phyloP scores from a whole-genome alignment of 2,329 filamentous ascomycete genomes.

The Aspergillus proliferans region DNA sequence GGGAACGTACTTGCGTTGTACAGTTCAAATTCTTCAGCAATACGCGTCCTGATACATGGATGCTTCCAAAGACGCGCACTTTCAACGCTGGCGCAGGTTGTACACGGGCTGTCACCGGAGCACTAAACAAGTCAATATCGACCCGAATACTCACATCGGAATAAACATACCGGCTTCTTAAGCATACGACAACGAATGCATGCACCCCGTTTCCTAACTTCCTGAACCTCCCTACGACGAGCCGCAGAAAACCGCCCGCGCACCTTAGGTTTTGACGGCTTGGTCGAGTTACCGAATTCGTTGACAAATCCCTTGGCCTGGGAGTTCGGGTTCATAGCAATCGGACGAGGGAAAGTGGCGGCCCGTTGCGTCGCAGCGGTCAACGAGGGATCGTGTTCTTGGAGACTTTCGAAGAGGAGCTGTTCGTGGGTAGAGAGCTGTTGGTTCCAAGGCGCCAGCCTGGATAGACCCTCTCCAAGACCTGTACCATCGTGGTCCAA shows the following conservation, averaged over 20 bases:
- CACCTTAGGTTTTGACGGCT: conserved; percentile 42
- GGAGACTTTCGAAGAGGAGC: conserved; percentile 33
- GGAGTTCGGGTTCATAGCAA: conserved; percentile 38
- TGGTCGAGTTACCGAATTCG: conserved; percentile 34
- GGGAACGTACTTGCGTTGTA: conserved; percentile 45
- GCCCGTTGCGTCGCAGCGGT: conserved; percentile 35
- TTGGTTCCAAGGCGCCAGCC: conserved; percentile 28
- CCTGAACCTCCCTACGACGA: conserved; percentile 53
- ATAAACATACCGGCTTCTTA: conserved; percentile 48
- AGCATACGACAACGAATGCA: conserved; percentile 60
- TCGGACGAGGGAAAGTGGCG: conserved; percentile 35
- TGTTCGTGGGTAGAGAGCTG: conserved; percentile 35
- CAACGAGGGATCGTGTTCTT: conserved; percentile 34
- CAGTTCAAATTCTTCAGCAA: conserved; percentile 53
- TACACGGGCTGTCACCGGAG: conserved; percentile 55
- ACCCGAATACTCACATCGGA: not conserved
- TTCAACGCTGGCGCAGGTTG: conserved; percentile 54
- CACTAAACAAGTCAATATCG: conserved; percentile 31
- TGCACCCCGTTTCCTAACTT: conserved; percentile 54
- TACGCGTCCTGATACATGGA: conserved; percentile 52
- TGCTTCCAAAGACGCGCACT: conserved; percentile 57
- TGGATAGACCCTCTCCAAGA: conserved; percentile 23
- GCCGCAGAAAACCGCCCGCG: conserved; percentile 52
- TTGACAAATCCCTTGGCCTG: conserved; percentile 37
- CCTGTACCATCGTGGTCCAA: conserved; percentile 28